These are phyloP conservation scores for Xerocomus potaroensis DNA, from an alignment of 768 basidiomycete genomes.

Conservation along the genomic window DNA sequence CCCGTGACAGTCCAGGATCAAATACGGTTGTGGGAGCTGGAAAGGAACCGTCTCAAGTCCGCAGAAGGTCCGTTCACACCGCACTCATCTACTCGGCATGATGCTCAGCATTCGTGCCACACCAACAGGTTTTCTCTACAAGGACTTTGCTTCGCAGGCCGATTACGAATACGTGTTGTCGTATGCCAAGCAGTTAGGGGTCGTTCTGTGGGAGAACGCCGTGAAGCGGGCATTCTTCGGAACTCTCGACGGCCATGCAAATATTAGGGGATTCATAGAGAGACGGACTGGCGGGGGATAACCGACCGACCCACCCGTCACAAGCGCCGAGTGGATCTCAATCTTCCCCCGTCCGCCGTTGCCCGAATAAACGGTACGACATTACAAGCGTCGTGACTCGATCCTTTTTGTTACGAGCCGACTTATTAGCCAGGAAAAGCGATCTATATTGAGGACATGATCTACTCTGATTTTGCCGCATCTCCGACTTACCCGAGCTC, in stretches of 20 bases:
- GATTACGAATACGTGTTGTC: conserved; percentile 86
- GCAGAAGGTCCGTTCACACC: conserved; percentile 62
- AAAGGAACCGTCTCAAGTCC: conserved; percentile 85
- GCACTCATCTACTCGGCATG: conserved; percentile 7
- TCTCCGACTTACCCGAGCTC: conserved; percentile 10
- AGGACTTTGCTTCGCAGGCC: conserved; percentile 76
- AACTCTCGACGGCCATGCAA: conserved; percentile 69
- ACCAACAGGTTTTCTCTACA: conserved; percentile 79
- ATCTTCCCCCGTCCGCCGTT: conserved; percentile 6
- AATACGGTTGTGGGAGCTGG: conserved; percentile 95
- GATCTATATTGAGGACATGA: conserved; percentile 6
- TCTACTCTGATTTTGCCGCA: too few relatives aligned
- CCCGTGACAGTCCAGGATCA: conserved; percentile 99
- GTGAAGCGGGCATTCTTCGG: conserved; percentile 79
- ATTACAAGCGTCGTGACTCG: neutral
- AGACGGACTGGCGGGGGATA: conserved; percentile 48
- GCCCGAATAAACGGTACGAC: neutral
- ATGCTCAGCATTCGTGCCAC: conserved; percentile 7
- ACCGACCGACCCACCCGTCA: neutral
- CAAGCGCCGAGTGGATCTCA: conserved; percentile 1
- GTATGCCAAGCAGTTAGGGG: conserved; percentile 78
- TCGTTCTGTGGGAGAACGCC: conserved; percentile 80
- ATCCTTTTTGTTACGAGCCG: too few relatives aligned
- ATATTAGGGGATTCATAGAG: conserved; percentile 78
- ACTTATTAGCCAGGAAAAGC: neutral